Conservation (phyloP, 2,329 filamentous ascomycete species). For the Ceratocystis huliohia region DNA sequence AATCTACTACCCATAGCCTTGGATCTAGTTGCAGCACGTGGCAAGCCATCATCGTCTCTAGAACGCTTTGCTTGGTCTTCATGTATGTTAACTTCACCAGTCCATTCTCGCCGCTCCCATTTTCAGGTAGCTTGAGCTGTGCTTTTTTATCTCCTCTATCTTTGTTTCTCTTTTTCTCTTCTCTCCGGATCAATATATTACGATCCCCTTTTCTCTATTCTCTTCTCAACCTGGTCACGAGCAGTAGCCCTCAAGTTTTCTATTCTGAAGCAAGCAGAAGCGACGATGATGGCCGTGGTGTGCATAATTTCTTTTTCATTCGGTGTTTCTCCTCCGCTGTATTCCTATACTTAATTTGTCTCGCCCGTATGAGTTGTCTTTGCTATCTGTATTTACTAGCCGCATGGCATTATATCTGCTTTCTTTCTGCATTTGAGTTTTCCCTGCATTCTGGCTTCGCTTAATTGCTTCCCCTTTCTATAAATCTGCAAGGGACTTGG, state of each 20-base stretch:
- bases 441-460: slow-evolving; percentile 19
- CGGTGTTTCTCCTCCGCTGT: slow-evolving; percentile 16
- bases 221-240: slow-evolving; percentile 22
- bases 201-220: slow-evolving; percentile 29
- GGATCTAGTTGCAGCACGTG: neutral
- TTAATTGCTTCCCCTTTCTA: neutral
- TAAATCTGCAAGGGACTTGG: slow-evolving; percentile 1
- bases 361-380: slow-evolving; percentile 12
- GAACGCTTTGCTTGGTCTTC: slow-evolving; percentile 50
- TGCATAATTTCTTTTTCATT: slow-evolving; percentile 7
- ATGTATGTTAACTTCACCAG: slow-evolving; percentile 53
- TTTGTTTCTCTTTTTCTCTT: slow-evolving; percentile 24
- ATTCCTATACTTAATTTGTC: slow-evolving; percentile 16
- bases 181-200: slow-evolving; percentile 32
- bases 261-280: slow-evolving; percentile 29
- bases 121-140: slow-evolving; percentile 5
- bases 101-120: slow-evolving; percentile 16
- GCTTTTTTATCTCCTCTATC: slow-evolving; percentile 9
- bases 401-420: slow-evolving; percentile 5
- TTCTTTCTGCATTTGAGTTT: slow-evolving; percentile 24
- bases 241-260: neutral
- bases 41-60: slow-evolving; percentile 39
- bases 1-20: neutral
- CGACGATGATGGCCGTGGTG: slow-evolving; percentile 49
- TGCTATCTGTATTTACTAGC: slow-evolving; percentile 11